Base-by-base conservation (phyloP, 169 alveolate genomes). In the Cystoisospora suis region DNA sequence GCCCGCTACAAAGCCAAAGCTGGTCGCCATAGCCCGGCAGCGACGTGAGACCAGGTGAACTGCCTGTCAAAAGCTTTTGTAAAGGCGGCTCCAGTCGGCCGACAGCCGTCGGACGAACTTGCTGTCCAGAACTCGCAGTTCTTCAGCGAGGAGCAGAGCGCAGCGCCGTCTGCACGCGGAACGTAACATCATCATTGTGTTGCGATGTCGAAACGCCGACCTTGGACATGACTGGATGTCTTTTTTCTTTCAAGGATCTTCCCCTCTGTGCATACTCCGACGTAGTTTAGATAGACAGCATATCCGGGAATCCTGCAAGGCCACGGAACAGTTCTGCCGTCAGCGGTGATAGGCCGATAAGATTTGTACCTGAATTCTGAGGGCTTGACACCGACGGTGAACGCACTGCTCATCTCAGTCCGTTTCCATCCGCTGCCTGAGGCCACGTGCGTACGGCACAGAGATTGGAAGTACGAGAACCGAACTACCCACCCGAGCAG, bases 281-380 rank as follows among this genome's bases (percentile, higher is more conserved):
- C 59, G 75, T 81, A 81, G 88, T 81, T 81, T 6, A 81, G 65
- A n/a, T 81, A 81, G 3, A 81, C 88, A 20, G 88, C 88, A 5
- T 49, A 81, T 4, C 88, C 88, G 53, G 59, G 88, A 29, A 38
- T 38, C 12, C 88, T 81, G 75, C 56, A 72, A 29, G 29, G 65
- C 65, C 12, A n/a, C n/a, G n/a, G n/a, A n/a, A n/a, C n/a, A n/a
- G n/a, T n/a, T n/a, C n/a, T n/a, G n/a, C n/a, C n/a, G n/a, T n/a
- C n/a, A n/a, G n/a, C n/a, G n/a, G n/a, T n/a, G n/a, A n/a, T n/a
- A n/a, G n/a, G n/a, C n/a, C n/a, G n/a, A n/a, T n/a, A n/a, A n/a
- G n/a, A n/a, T n/a, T 0, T 75, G 7, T 38, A 81, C 88, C 47
- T 36, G 75, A 81, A 81, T 38, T 81, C 77, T 9, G 75, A 12